A percentile compares a stretch with the other conserved stretches of the same genome.
These are phyloP conservation scores for Cornus suecica DNA, from an alignment of 148 eudicot genomes.

Conservation along the genomic window DNA sequence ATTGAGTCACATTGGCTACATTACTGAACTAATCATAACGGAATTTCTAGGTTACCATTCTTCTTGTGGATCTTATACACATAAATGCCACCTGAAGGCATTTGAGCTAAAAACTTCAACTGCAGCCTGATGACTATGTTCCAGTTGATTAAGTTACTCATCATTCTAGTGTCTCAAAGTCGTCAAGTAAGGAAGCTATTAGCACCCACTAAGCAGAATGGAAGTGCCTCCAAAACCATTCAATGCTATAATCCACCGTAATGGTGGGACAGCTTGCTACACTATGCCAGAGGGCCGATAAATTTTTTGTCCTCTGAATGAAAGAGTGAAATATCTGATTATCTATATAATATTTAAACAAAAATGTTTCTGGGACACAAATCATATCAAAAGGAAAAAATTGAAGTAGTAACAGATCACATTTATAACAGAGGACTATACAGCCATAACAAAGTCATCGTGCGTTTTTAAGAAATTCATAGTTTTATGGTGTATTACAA, in stretches of 20 bases:
- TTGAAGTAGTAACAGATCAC: background rate
- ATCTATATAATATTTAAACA: too few relatives aligned
- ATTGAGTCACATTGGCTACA: too few relatives aligned
- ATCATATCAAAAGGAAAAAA: background rate
- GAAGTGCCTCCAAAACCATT: background rate
- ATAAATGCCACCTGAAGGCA: background rate
- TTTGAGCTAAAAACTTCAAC: background rate
- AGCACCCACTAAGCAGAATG: too few relatives aligned
- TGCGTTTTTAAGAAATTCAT: conserved; percentile 1
- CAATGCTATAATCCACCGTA: background rate
- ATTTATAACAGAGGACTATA: background rate
- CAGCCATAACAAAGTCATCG: background rate
- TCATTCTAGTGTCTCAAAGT: too few relatives aligned
- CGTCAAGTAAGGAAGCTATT: too few relatives aligned
- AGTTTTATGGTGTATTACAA: background rate
- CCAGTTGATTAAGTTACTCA: too few relatives aligned
- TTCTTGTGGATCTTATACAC: background rate
- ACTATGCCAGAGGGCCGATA: background rate
- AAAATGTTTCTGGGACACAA: background rate
- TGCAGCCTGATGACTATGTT: too few relatives aligned
- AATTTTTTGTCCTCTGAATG: too few relatives aligned
- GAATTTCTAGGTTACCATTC: too few relatives aligned
- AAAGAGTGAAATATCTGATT: too few relatives aligned
- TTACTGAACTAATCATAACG: too few relatives aligned
- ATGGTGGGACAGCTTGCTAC: background rate